phyloP scores from a whole-genome alignment of 345 rosid genomes.

The Camelina sativa region DNA sequence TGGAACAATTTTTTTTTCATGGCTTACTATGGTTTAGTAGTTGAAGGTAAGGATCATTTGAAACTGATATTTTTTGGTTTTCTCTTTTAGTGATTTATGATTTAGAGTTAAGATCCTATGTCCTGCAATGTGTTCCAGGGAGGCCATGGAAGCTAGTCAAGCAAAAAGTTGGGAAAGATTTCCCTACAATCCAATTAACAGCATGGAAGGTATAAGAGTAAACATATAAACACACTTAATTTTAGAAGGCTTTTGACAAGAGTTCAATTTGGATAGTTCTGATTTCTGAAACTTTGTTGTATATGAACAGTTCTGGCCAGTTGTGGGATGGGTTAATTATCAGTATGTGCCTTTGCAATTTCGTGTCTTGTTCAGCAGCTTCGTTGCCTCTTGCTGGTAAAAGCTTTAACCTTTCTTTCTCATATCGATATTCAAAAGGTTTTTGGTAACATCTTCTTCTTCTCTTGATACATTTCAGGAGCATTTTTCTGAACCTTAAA shows the following conservation, averaged over 20 bases:
- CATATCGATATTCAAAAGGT: background rate
- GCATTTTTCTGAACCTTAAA: conserved; percentile 80
- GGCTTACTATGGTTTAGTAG: conserved; percentile 85
- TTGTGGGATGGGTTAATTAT: conserved; percentile 85
- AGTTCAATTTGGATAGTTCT: background rate
- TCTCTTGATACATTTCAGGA: conserved; percentile 51
- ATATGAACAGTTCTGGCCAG: conserved; percentile 78
- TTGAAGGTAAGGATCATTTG: conserved; percentile 63
- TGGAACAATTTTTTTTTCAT: conserved; percentile 90
- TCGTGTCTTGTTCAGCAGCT: conserved; percentile 77
- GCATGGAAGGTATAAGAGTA: conserved; percentile 78
- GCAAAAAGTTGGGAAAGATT: conserved; percentile 68
- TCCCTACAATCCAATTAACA: conserved; percentile 69
- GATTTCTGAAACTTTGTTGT: conserved; percentile 22
- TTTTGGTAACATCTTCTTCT: background rate
- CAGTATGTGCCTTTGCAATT: conserved; percentile 81
- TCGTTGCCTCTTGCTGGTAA: conserved; percentile 81
- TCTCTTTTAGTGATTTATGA: background rate
- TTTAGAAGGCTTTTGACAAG: conserved; percentile 2
- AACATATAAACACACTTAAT: background rate
- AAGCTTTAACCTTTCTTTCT: conserved; percentile 24
- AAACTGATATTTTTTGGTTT: background rate
- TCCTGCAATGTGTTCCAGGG: conserved; percentile 52
- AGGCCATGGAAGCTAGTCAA: conserved; percentile 75
- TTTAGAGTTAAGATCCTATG: background rate